phyloP scores from a whole-genome alignment of 306 rosid genomes.

The Dalbergia cultrata region DNA sequence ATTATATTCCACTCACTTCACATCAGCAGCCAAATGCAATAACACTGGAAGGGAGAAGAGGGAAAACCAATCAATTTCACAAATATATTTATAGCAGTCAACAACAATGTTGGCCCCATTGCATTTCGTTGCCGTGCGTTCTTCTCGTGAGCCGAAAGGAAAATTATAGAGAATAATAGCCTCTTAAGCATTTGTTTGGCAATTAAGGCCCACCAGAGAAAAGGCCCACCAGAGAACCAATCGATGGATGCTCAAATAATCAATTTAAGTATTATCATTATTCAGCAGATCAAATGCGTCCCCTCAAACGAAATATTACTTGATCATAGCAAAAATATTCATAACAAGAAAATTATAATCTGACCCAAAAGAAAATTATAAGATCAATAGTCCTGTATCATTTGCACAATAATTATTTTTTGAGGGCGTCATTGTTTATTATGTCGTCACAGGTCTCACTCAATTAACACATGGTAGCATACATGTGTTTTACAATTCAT shows the following conservation, averaged over 20 bases:
- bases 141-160: conserved; percentile 27
- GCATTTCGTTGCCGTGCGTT: neutral
- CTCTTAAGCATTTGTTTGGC: neutral
- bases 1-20: conserved; percentile 20
- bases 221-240: neutral
- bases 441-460: neutral
- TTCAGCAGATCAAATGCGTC: neutral
- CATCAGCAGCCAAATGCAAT: neutral
- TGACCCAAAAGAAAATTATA: neutral
- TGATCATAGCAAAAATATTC: neutral
- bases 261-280: conserved; percentile 1
- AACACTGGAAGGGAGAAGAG: neutral
- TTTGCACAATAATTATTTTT: neutral
- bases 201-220: neutral
- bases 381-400: neutral
- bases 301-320: neutral
- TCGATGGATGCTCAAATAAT: conserved; percentile 1
- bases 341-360: neutral
- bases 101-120: neutral
- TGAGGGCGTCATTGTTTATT: conserved; percentile 1
- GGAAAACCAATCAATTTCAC: neutral
- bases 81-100: neutral
- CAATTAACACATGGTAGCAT: neutral
- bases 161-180: neutral
- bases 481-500: neutral